phyloP scores from a whole-genome alignment of 1,139 yeast species.

The Chernovozyma aurita region DNA sequence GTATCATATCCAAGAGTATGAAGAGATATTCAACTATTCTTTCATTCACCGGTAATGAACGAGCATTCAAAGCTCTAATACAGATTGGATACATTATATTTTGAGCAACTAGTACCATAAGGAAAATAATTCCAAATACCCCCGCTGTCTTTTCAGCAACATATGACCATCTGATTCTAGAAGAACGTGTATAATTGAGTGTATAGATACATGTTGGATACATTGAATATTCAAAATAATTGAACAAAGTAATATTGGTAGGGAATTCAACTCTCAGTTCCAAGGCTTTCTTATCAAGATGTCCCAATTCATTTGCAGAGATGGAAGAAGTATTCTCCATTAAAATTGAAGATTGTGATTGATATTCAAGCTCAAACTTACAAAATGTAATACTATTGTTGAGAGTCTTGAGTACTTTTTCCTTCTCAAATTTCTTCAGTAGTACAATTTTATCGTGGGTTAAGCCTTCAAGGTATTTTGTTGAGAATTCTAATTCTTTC shows the following conservation, averaged over 20 bases:
- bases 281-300: constrained; percentile 17
- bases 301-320: constrained; percentile 11
- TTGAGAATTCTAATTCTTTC: constrained; percentile 53
- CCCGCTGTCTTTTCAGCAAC: constrained; percentile 71
- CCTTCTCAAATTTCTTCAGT: constrained; percentile 21
- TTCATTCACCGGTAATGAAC: constrained; percentile 42
- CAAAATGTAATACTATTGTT: constrained; percentile 56
- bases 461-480: constrained; percentile 18
- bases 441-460: constrained; percentile 7
- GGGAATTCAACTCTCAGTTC: constrained; percentile 51
- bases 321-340: constrained; percentile 11
- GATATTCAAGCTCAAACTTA: constrained; percentile 55
- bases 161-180: constrained; percentile 62
- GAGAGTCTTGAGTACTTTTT: constrained; percentile 25
- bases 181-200: constrained; percentile 74
- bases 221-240: constrained; percentile 78
- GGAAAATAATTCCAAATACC: constrained; percentile 76
- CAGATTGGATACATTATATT: constrained; percentile 74
- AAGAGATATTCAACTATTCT: constrained; percentile 53
- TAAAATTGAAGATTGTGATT: constrained; percentile 25
- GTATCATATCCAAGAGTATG: constrained; percentile 69
- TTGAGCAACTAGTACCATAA: constrained; percentile 84
- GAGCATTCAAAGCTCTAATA: constrained; percentile 49
- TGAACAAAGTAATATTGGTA: constrained; percentile 54
- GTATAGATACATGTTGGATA: constrained; percentile 88